Evolutionary conservation across 2,329 filamentous ascomycete genomes (phyloP), one percentile per base, ranked within the genome.

Genomic region (Sporothrix inflata): DNA sequence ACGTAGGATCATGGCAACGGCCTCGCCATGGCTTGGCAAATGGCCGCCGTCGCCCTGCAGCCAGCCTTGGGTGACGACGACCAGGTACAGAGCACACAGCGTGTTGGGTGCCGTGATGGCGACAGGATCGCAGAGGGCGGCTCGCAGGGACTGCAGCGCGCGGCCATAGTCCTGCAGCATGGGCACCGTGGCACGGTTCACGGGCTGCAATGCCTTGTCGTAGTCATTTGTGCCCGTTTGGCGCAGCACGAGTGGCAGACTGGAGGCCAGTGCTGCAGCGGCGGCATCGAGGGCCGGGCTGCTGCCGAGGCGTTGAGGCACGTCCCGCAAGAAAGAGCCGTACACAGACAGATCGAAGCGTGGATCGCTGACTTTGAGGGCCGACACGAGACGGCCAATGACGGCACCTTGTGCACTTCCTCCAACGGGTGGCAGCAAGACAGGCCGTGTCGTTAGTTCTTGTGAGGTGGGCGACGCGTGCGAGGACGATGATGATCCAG

Each of bases 291-390:
- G 73, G 4, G 57, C 73, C 0, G 60, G 16, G 49, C 67, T 73
- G 49, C 34, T 47, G 8, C 75, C 75, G 21, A 74, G 11, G 1
- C 72, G 71, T 1, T 71, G 73, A 0, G 75, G 74, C n/a, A 75
- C 42, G 16, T 75, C 71, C 6, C 53, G 47, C 9, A 75, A 5
- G 38, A 74, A 73, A 8, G 45, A 30, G 11, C 75, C 75, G 24
- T 73, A 74, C 34, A 74, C 57, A n/a, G 72, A 71, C 8, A 74
- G 38, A 14, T 75, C 74, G 51, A 73, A 75, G 4, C 73, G 72
- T 1, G 73, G 73, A 60, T 75, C 75, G 34, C 61, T 27, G 14
- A 75, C 61, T 19, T 70, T 42, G 9, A 75, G 60, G 8, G 73
- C 70, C 2, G 40, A 68, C 11, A 75, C 71, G 5, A 75, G 72